Evolutionary conservation across 768 basidiomycete genomes (phyloP).

Genomic region (Lentinula lateritia): DNA sequence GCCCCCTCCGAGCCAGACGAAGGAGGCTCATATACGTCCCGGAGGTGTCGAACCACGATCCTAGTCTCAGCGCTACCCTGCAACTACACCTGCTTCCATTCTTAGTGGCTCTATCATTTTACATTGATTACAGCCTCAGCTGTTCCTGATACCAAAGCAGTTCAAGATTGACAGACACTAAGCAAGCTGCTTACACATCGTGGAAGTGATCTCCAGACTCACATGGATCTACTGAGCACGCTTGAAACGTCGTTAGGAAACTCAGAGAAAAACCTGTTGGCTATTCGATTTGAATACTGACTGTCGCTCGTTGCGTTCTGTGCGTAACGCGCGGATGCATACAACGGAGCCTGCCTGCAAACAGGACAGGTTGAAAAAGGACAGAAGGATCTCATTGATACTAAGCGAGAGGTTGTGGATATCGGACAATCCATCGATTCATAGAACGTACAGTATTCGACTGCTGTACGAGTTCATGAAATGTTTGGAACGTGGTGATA

Average conservation of each 20-base stretch:
- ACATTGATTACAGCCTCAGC: constrained; percentile 31
- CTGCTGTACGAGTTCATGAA: constrained; percentile 56
- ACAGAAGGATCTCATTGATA: constrained; percentile 67
- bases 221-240: constrained; percentile 84
- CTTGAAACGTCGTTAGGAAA: constrained; percentile 85
- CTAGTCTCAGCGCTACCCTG: constrained; percentile 38
- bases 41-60: constrained; percentile 26
- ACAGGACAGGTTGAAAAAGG: constrained; percentile 65
- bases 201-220: constrained; percentile 84
- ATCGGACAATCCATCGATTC: constrained; percentile 78
- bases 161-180: constrained; percentile 71
- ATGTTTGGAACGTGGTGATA: no score
- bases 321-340: constrained; percentile 92
- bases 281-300: background rate
- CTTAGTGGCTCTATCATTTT: constrained; percentile 33
- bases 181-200: constrained; percentile 91
- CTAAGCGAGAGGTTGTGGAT: constrained; percentile 72
- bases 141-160: constrained; percentile 48
- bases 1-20: no score
- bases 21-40: no score
- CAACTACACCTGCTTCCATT: constrained; percentile 37
- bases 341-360: constrained; percentile 86
- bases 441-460: constrained; percentile 64
- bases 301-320: constrained; percentile 26
- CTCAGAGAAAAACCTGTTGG: constrained; percentile 84